These are phyloP conservation scores for Termitomyces sp. DNA, from an alignment of 768 basidiomycete genomes.

Conservation along the genomic window DNA sequence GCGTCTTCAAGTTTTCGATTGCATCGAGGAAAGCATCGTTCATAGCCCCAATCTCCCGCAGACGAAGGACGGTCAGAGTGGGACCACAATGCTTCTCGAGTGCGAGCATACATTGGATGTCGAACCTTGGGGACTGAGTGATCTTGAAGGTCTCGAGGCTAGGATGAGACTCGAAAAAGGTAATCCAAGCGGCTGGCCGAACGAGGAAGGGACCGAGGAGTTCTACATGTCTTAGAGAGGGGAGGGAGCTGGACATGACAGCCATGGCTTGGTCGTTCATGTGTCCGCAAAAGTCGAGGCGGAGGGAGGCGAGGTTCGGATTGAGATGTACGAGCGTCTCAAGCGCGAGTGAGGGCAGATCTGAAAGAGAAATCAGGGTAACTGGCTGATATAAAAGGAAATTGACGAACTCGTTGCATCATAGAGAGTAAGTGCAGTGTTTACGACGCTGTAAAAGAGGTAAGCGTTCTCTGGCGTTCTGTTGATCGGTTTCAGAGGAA, in stretches of 20 bases:
- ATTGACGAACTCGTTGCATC: conserved; percentile 80
- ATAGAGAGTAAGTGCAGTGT: conserved; percentile 69
- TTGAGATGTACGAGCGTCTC: conserved; percentile 75
- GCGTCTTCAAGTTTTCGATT: conserved; percentile 15
- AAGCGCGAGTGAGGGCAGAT: conserved; percentile 65
- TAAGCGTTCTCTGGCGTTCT: conserved; percentile 78
- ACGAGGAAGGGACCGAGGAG: conserved; percentile 90
- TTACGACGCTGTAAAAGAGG: conserved; percentile 78
- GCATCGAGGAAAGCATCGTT: conserved; percentile 59
- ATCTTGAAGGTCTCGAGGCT: conserved; percentile 72
- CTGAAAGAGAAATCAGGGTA: conserved; percentile 31
- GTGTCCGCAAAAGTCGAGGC: conserved; percentile 85
- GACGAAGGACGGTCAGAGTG: conserved; percentile 62
- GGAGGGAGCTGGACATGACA: conserved; percentile 61
- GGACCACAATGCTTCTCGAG: conserved; percentile 51
- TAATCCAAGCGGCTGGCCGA: conserved; percentile 65
- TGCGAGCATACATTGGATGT: conserved; percentile 57
- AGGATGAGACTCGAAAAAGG: conserved; percentile 66
- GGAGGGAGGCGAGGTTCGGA: conserved; percentile 74
- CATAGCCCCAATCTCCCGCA: conserved; percentile 76
- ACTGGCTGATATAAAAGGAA: background rate
- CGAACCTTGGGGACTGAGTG: conserved; percentile 84
- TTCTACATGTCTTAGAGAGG: conserved; percentile 64
- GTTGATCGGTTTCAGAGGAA: background rate
- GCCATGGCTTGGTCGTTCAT: conserved; percentile 60